Base-by-base conservation (phyloP, 2,329 filamentous ascomycete species). In the Claviceps purpurea region DNA sequence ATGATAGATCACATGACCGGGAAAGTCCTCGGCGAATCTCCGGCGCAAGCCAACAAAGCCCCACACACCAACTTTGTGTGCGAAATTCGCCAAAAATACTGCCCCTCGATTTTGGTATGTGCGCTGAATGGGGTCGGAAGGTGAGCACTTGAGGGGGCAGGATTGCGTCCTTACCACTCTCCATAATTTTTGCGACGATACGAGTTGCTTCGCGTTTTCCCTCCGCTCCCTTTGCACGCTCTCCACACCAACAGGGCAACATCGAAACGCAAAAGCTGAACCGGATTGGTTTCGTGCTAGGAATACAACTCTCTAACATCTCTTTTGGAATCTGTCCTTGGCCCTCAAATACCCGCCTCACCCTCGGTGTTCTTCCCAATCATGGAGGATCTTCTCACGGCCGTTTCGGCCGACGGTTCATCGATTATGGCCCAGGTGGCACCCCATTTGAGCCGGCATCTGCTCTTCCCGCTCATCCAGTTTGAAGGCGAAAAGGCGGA, bases 381-480 rank as follows among this genome's bases (percentile, higher is more conserved):
- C 56, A 70, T 70, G 67, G 67, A 70, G 61, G 64, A 71, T 61
- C 60, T 73, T 68, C 62, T 70, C 60, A 64, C 60, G 58, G 77
- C 79, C 65, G 76, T 84, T 53, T 63, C 66, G 70, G 80, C 78
- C 64, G 80, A 82, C 68, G 75, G 86, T 68, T 81, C 88, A 73
- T 85, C 85, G 68, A 81, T 97, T 58, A 80, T 96, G 62, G 87
- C 89, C 63, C 89, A 90, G 72, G 77, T 98, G 65, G 86, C 96
- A 67, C 84, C 84, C 60, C 84, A 94, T 70, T 87, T 98, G 70
- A 93, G 96, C 76, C 84, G 93, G 61, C 93, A 98, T 70, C 78
- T 98, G 63, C 87, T 97, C 66, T 98, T 95, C 74, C 93, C 93
- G 59, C 81, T 98, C 58, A 84, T 98, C 67, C 90, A 96, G 74